Evolutionary conservation across 1,284 basidiomycete genomes (phyloP).

Genomic region (Apiotrichum siamense): DNA sequence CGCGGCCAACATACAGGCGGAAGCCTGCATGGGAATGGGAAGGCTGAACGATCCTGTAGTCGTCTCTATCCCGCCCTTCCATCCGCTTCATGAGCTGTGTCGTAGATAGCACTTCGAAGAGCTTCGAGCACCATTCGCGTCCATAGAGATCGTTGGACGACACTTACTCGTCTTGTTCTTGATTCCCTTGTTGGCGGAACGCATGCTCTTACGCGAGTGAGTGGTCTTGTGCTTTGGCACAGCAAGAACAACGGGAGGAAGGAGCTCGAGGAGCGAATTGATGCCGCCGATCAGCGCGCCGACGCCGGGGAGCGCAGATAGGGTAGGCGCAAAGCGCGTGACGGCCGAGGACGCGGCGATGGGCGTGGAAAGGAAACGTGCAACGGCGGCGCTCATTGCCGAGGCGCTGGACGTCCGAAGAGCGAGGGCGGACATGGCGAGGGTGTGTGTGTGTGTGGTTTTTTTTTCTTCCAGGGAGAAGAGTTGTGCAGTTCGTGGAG

Average conservation of each 20-base stretch:
- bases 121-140: too few species aligned
- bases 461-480: too few species aligned
- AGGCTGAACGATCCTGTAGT: too few species aligned
- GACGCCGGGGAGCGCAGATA: not conserved
- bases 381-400: too few species aligned
- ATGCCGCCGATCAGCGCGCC: slow-evolving; percentile 17
- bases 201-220: slow-evolving; percentile 92
- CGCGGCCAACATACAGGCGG: too few species aligned
- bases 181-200: slow-evolving; percentile 86
- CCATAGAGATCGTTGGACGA: too few species aligned
- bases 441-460: not conserved
- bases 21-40: too few species aligned
- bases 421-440: slow-evolving; percentile 20
- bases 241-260: slow-evolving; percentile 82
- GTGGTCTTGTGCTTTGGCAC: slow-evolving; percentile 94
- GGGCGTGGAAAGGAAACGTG: slow-evolving; percentile 19
- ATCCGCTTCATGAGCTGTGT: too few species aligned
- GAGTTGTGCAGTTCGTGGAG: too few species aligned
- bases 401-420: slow-evolving; percentile 12
- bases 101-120: too few species aligned
- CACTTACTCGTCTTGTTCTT: slow-evolving; percentile 85
- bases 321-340: not conserved
- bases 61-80: too few species aligned
- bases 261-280: slow-evolving; percentile 64
- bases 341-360: slow-evolving; percentile 13